Evolutionary conservation across 176 grass and related monocot genomes (phyloP).

Genomic region (Paspalum vaginatum): DNA sequence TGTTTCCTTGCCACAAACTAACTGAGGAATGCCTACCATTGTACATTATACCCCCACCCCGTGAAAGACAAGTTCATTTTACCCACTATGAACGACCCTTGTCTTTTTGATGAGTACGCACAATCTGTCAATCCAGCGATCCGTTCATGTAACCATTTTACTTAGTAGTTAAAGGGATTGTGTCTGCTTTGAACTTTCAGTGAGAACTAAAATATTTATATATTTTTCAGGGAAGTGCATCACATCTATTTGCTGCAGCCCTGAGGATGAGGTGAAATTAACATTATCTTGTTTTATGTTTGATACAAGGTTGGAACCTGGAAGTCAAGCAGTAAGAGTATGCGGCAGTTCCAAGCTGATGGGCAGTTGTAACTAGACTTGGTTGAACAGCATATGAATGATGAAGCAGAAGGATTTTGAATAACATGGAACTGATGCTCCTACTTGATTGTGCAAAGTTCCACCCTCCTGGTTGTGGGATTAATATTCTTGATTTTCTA

Average conservation of each 20-base stretch:
- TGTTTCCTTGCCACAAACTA: no score
- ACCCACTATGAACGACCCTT: neutral
- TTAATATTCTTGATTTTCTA: conserved; percentile 46
- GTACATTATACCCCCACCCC: no score
- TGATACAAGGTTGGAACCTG: conserved; percentile 30
- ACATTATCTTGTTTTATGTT: neutral
- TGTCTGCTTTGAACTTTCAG: conserved; percentile 14
- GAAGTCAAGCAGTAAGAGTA: conserved; percentile 39
- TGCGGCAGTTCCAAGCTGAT: conserved; percentile 39
- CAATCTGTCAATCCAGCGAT: neutral
- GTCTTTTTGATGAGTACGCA: neutral
- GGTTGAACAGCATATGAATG: conserved; percentile 31
- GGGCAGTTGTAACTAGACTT: conserved; percentile 46
- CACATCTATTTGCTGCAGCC: conserved; percentile 43
- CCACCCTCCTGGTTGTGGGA: conserved; percentile 43
- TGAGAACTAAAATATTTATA: conserved; percentile 33
- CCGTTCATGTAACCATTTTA: conserved; percentile 21
- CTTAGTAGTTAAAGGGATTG: neutral
- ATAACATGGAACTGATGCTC: conserved; percentile 60
- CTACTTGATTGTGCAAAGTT: conserved; percentile 55
- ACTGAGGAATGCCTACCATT: neutral
- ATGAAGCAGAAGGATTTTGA: conserved; percentile 39
- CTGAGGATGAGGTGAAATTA: neutral
- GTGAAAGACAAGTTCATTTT: no score
- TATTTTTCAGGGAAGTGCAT: conserved; percentile 72